Conservation (phyloP, 2,329 filamentous ascomycete genomes). For the Chrysoporthe deuterocubensis region DNA sequence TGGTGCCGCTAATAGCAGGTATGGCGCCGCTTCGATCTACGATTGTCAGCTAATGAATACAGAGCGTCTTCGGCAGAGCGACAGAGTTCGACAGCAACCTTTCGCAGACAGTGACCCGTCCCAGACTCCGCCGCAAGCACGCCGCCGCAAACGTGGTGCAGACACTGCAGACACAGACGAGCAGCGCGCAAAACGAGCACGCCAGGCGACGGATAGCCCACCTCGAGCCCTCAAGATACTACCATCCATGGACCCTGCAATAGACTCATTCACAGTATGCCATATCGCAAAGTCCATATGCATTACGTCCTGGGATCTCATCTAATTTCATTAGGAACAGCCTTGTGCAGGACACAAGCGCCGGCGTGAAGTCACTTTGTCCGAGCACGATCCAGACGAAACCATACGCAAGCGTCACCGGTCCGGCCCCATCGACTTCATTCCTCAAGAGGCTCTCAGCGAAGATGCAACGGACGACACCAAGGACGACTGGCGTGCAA, state of each 20-base stretch:
- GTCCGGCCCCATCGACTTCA: not conserved
- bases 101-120: constrained; percentile 1
- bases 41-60: constrained; percentile 4
- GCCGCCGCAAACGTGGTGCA: constrained; percentile 5
- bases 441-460: not conserved
- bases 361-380: not conserved
- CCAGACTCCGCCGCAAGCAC: constrained; percentile 1
- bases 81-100: not conserved
- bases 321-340: constrained; percentile 1
- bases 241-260: not conserved
- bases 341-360: constrained; percentile 6
- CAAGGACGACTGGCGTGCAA: constrained; percentile 1
- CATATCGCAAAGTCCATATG: constrained; percentile 2
- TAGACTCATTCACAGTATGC: constrained; percentile 3
- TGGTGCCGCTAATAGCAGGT: not conserved
- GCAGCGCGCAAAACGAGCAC: constrained; percentile 6
- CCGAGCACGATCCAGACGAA: constrained; percentile 4
- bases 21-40: not conserved
- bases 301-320: not conserved
- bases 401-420: not conserved
- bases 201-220: constrained; percentile 1
- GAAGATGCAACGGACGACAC: not conserved
- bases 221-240: constrained; percentile 1
- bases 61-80: not conserved
- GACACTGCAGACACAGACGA: constrained; percentile 6